These are phyloP conservation scores for Westerdykella ornata DNA, from an alignment of 2,329 filamentous ascomycete genomes.

Conservation along the genomic window DNA sequence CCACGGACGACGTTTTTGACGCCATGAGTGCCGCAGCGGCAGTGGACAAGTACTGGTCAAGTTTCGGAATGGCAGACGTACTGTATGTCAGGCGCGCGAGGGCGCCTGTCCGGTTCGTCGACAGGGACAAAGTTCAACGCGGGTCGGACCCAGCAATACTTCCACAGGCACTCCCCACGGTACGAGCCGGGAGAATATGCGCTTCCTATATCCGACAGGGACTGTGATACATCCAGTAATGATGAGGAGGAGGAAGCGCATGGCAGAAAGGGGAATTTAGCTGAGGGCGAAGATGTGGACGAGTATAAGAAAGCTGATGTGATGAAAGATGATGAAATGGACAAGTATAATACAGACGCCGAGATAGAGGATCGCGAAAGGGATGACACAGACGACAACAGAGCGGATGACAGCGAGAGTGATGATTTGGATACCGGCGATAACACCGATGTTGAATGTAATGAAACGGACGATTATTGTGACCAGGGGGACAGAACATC, in stretches of 20 bases:
- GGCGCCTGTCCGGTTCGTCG: neutral
- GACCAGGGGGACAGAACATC: neutral
- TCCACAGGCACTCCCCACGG: constrained; percentile 20
- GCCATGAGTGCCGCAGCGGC: constrained; percentile 21
- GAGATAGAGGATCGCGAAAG: neutral
- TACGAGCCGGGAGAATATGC: constrained; percentile 27
- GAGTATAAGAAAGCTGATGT: no score
- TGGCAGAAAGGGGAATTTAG: no score
- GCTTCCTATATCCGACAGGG: no score
- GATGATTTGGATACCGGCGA: constrained; percentile 2
- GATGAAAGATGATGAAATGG: no score
- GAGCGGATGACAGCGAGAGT: neutral
- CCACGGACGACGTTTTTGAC: constrained; percentile 6
- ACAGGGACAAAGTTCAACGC: constrained; percentile 18
- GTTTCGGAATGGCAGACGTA: neutral
- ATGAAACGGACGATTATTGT: neutral
- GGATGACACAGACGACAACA: neutral
- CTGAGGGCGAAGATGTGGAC: no score
- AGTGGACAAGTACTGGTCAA: constrained; percentile 21
- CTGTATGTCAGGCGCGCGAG: neutral
- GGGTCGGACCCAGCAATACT: constrained; percentile 20
- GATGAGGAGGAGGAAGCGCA: no score
- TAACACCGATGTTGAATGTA: constrained; percentile 3
- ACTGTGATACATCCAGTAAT: no score
- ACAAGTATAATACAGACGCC: no score